These are phyloP conservation scores for Epichloe aotearoae DNA, from an alignment of 2,329 filamentous ascomycete genomes.

Conservation along the genomic window DNA sequence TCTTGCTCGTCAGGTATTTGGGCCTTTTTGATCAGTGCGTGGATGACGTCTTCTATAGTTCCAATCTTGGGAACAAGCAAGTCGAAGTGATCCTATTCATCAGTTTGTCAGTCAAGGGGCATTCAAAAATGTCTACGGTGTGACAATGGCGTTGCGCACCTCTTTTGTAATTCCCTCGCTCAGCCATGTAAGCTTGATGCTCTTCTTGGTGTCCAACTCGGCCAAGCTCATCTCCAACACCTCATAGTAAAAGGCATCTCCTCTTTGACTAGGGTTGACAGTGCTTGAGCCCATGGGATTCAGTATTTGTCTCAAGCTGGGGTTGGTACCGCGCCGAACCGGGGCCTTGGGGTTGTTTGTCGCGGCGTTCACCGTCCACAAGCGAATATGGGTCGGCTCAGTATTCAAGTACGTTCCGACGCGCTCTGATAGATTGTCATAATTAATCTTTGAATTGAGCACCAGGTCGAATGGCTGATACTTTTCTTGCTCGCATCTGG, in stretches of 20 bases:
- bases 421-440: slow-evolving; percentile 74
- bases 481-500: slow-evolving; percentile 39
- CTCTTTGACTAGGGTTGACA: slow-evolving; percentile 54
- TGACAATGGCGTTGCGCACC: slow-evolving; percentile 27
- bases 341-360: slow-evolving; percentile 65
- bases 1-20: slow-evolving; percentile 61
- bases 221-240: slow-evolving; percentile 87
- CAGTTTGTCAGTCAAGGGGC: neutral
- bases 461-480: slow-evolving; percentile 61
- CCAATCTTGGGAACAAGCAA: slow-evolving; percentile 81
- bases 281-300: slow-evolving; percentile 56
- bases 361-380: slow-evolving; percentile 70
- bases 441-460: slow-evolving; percentile 77
- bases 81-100: slow-evolving; percentile 55
- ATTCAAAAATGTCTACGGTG: neutral
- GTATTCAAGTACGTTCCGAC: slow-evolving; percentile 66
- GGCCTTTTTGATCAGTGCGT: slow-evolving; percentile 66
- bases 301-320: slow-evolving; percentile 68
- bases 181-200: slow-evolving; percentile 68
- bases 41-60: slow-evolving; percentile 63
- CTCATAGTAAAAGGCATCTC: slow-evolving; percentile 81
- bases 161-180: slow-evolving; percentile 88
- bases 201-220: slow-evolving; percentile 88
- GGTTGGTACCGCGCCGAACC: slow-evolving; percentile 58
- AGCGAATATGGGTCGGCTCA: slow-evolving; percentile 76